Base-by-base conservation (phyloP, 2,329 filamentous ascomycete species). In the Biscogniauxia marginata region DNA sequence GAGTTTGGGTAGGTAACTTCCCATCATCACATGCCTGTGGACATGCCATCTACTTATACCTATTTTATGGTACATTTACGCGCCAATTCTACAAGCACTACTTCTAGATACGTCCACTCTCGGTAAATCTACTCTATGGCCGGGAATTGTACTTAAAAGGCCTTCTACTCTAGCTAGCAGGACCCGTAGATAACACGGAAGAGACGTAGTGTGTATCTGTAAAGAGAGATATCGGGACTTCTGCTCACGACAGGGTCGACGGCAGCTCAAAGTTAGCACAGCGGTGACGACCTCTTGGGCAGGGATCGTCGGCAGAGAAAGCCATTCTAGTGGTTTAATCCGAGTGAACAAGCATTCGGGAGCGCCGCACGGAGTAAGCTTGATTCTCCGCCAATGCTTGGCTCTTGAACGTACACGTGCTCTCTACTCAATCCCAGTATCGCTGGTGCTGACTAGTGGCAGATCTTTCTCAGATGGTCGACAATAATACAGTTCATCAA, bases 321-420 rank as follows among this genome's bases (percentile, higher is more conserved):
- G 6, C 30, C 8, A 34, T 4, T 34, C 30, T 34, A 34, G 30
- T 34, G 30, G 30, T 39, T 16, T 39, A 16, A 6, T 11, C 30
- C 30, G 30, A 39, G 30, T 18, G 44, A 46, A 56, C 53, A 61
- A 61, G 59, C 59, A 56, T 45, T 59, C 22, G 18, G 20, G 22
- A 34, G 49, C 39, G 49, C 19, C 22, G 24, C n/a, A 18, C 25
- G 24, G 23, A 18, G 30, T 39, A 18, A 34, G 25, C 48, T 50
- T 50, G 48, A 39, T 39, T 16, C 23, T 22, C 46, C 50, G 52
- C 59, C 57, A 57, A 53, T 56, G 55, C 57, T 59, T 59, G 57
- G 59, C 57, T 57, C 19, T 50, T 9, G 43, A 49, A 23, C 34
- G 30, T 23, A 24, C 59, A 61, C 59, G 59, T 61, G 59, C 50